phyloP scores from a whole-genome alignment of 2,329 filamentous ascomycete species.

The Beauveria sp. region DNA sequence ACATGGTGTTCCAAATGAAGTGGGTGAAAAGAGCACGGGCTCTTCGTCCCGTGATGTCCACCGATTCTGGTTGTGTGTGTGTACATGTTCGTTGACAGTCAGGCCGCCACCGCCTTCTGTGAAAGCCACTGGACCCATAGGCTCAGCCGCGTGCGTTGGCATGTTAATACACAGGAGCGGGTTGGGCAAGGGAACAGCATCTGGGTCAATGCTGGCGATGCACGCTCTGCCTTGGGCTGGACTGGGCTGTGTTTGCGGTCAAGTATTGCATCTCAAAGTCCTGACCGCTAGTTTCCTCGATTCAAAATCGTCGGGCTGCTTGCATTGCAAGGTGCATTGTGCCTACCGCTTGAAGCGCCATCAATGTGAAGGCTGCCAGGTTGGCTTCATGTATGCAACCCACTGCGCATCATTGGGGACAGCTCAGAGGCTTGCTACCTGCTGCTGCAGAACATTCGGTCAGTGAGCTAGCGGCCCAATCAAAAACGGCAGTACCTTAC shows the following conservation, averaged over 20 bases:
- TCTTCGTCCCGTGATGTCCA: neutral
- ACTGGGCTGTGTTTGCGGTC: slow-evolving; percentile 3
- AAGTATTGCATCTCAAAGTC: neutral
- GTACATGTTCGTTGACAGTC: slow-evolving; percentile 5
- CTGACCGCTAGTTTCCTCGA: slow-evolving; percentile 8
- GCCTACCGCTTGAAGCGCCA: slow-evolving; percentile 10
- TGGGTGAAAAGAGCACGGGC: neutral
- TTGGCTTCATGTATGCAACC: slow-evolving; percentile 1
- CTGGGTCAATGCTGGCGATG: neutral
- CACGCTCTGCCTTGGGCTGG: slow-evolving; percentile 6
- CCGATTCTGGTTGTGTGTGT: neutral
- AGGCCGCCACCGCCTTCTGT: slow-evolving; percentile 5
- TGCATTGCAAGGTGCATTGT: neutral
- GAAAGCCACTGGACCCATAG: slow-evolving; percentile 5
- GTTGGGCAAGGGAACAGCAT: neutral
- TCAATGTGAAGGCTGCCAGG: neutral
- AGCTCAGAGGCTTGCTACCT: neutral
- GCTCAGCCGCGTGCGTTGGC: slow-evolving; percentile 8
- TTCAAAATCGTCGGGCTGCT: neutral
- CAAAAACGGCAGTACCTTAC: neutral
- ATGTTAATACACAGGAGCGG: neutral
- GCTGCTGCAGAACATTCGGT: slow-evolving; percentile 10
- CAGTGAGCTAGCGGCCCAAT: slow-evolving; percentile 6
- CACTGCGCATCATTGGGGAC: neutral
- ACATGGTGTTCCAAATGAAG: slow-evolving; percentile 6